A percentile compares a stretch with the other conserved stretches of the same genome.
phyloP scores from a whole-genome alignment of 176 grass and related monocot species.

The Ananas comosus region DNA sequence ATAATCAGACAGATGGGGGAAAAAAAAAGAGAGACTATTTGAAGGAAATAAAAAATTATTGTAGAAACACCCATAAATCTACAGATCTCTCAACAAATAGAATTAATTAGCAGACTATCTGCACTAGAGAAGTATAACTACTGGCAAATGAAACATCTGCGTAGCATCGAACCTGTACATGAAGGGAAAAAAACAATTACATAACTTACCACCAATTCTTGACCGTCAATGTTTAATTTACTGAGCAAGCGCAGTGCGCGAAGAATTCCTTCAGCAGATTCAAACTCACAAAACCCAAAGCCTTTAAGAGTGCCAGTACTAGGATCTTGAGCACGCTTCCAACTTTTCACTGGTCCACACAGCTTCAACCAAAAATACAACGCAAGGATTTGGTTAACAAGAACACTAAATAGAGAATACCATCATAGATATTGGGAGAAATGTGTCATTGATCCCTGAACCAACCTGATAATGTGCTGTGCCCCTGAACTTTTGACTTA shows the following conservation, averaged over 20 bases:
- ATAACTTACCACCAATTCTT: slow-evolving; percentile 80
- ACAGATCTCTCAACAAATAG: too few relatives aligned
- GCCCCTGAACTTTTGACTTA: too few relatives aligned
- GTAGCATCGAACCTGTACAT: neutral
- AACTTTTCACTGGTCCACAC: slow-evolving; percentile 91
- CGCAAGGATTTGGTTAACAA: neutral
- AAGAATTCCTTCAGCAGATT: slow-evolving; percentile 90
- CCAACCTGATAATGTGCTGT: too few relatives aligned
- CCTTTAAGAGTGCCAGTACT: slow-evolving; percentile 76
- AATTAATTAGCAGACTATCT: too few relatives aligned
- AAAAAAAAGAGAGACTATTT: too few relatives aligned
- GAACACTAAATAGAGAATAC: neutral
- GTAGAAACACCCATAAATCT: too few relatives aligned
- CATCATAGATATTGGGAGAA: neutral
- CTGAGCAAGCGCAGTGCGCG: slow-evolving; percentile 74
- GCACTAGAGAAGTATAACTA: too few relatives aligned
- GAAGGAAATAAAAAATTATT: too few relatives aligned
- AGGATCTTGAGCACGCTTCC: slow-evolving; percentile 94
- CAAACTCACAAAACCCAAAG: slow-evolving; percentile 99
- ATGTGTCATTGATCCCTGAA: too few relatives aligned
- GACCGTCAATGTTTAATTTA: slow-evolving; percentile 88
- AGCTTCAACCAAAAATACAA: slow-evolving; percentile 39
- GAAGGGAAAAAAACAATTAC: neutral
- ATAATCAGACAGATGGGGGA: too few relatives aligned
- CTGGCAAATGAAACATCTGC: neutral